A percentile compares a stretch with the other conserved stretches of the same genome.
Conservation (phyloP, 2,329 filamentous ascomycete species). For the Colletotrichum sublineola region DNA sequence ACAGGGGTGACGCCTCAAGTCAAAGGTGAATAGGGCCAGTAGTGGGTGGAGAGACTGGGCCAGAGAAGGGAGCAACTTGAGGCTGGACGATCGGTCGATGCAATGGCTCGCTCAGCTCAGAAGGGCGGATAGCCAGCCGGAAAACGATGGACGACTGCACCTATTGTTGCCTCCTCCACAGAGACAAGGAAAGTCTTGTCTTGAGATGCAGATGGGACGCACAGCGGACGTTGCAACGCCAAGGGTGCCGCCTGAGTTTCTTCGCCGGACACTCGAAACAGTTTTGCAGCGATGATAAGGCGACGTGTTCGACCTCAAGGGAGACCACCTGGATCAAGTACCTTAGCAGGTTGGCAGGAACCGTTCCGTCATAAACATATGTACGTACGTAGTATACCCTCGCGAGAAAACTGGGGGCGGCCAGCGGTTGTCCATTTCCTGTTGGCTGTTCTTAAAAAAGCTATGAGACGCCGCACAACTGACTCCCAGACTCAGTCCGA, state of each 20-base stretch:
- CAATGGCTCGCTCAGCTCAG: neutral
- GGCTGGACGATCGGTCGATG: neutral
- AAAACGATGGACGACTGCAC: neutral
- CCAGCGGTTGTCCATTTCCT: neutral
- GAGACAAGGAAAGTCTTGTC: neutral
- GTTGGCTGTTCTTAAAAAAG: constrained; percentile 40
- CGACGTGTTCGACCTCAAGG: too few relatives aligned
- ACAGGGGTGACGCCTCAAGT: neutral
- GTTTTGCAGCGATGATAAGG: constrained; percentile 1
- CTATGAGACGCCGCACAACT: constrained; percentile 42
- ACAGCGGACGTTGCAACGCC: constrained; percentile 35
- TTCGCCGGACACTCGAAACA: constrained; percentile 11
- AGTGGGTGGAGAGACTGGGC: neutral
- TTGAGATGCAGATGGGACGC: constrained; percentile 6
- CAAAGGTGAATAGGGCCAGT: neutral
- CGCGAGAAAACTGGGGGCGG: constrained; percentile 7
- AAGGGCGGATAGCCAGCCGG: neutral
- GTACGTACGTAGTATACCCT: neutral
- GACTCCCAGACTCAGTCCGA: constrained; percentile 40
- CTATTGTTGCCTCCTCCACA: neutral
- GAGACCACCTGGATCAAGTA: too few relatives aligned
- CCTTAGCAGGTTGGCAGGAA: constrained; percentile 5
- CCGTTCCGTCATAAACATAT: constrained; percentile 6
- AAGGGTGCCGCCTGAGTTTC: constrained; percentile 32
- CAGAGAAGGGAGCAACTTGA: neutral